Evolutionary conservation across 2,329 filamentous ascomycete species (phyloP), one percentile per base, ranked within the genome.

Genomic region (Claviceps sp.): DNA sequence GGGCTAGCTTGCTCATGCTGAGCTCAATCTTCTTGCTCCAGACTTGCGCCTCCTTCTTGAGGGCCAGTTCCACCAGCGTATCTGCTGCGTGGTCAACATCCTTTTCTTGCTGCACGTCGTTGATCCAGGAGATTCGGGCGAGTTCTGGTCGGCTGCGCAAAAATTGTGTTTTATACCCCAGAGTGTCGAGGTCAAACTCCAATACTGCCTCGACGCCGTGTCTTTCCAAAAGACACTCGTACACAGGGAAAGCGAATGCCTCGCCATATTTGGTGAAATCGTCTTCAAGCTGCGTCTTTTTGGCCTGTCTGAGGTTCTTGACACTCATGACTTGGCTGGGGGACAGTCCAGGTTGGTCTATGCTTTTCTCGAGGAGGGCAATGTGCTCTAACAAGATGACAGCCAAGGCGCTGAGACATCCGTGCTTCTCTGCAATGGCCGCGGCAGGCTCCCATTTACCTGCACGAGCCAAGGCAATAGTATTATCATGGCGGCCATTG

Each of bases 1-100:
- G 75, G 16, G 84, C 79, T 47, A 98, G 75, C 67, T 96, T 97
- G 38, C 87, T 86, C 41, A 98, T 75, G 54, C 88, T 95, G 26
- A 97, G 72, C 67, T 97, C 86, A 37, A 95, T 86, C 66, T 94
- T 93, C 71, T 95, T 94, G 69, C 82, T 88, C 91, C 91, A 97
- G 4, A 93, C 70, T 59, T 90, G 85, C 50, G 81, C 78, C 65
- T 96, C 90, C 51, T 81, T 79, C 48, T 76, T 75, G 20, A 84
- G 71, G 0, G 87, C 89, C 20, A 90, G 74, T 7, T 79, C 72
- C 44, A 86, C 72, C 47, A 98, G 75, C 0, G 83, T 85, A 43
- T 80, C 71, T 5, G 85, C 83, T 11, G 91, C 90, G 52, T 80
- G 77, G 13, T 79, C 73, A 56, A 88, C 88, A 60, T 95, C 82